Conservation (phyloP, 2,329 filamentous ascomycete genomes). For the Elsinoe australis region DNA sequence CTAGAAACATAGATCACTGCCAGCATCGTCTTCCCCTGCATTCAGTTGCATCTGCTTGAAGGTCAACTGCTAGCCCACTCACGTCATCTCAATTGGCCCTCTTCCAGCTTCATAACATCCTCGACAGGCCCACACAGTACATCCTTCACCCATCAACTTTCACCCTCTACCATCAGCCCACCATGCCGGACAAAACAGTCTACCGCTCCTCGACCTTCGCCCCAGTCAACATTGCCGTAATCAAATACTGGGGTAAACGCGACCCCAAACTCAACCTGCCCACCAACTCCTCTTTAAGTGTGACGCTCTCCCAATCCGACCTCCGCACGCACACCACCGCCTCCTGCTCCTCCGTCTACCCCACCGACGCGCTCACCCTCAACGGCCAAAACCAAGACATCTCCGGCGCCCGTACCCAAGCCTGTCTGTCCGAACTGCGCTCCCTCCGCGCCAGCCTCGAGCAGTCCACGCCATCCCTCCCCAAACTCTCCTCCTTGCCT, state of each 20-base stretch:
- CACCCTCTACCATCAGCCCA: background rate
- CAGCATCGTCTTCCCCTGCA: background rate
- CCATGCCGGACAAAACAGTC: constrained; percentile 46
- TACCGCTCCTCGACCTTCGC: constrained; percentile 94
- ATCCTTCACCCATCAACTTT: background rate
- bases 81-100: too few species aligned
- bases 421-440: constrained; percentile 83
- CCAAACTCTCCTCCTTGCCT: constrained; percentile 67
- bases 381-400: constrained; percentile 80
- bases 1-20: background rate
- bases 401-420: constrained; percentile 81
- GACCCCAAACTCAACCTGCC: constrained; percentile 90
- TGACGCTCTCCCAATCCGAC: constrained; percentile 89
- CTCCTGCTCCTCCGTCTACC: constrained; percentile 70
- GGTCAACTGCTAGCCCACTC: too few species aligned
- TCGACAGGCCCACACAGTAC: background rate
- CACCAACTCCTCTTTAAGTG: constrained; percentile 94
- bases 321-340: constrained; percentile 94
- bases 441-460: constrained; percentile 70
- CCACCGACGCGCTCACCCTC: constrained; percentile 66
- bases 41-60: too few species aligned
- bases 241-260: constrained; percentile 99
- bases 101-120: too few species aligned
- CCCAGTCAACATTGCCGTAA: constrained; percentile 95
- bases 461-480: constrained; percentile 60